Evolutionary conservation across 106 monocot species (phyloP), one percentile per base, ranked within the genome.

Genomic region (Dendrobium catenatum): DNA sequence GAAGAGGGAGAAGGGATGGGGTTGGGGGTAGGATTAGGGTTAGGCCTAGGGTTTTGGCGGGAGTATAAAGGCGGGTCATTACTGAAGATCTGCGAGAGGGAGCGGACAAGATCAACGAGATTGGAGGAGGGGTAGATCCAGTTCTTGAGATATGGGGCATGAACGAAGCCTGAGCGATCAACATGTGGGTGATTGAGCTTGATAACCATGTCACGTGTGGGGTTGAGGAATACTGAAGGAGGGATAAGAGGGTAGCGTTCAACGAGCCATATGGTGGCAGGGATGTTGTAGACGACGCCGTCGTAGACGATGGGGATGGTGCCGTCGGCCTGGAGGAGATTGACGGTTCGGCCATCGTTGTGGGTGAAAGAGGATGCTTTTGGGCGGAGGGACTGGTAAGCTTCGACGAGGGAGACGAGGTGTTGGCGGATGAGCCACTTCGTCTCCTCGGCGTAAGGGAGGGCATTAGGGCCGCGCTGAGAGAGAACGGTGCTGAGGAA

Each of bases 31-130:
- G 42, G 48, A 47, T 4, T 29, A 70, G 55, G 81, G 74, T 46
- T 22, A 59, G 82, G 82, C 19, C n/a, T 78, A 72, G 78, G 82
- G 73, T 67, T 81, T 54, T 84, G 90, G 27, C 91, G 88, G 64
- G 94, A 79, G 75, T 84, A 94, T 73, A 98, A 85, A 31, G 97
- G 97, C 3, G 97, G 97, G 67, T 92, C 92, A 54, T 81, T 89
- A 73, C 91, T 85, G 83, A 98, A 98, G 68, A 89, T 55, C 26
- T 90, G 89, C 15, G 94, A 94, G 80, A 98, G 86, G 9, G 85
- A 84, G 18, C 88, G 84, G 59, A 98, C 91, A 42, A 83, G 73
- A 4, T 83, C 83, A 42, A 83, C 77, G 27, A 83, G 73, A 29
- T 83, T 83, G 79, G 83, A 83, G 56, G 79, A 79, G 5, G 83